phyloP scores from a whole-genome alignment of 1,139 yeast species.

The Nakaseomyces uthaithaninus region DNA sequence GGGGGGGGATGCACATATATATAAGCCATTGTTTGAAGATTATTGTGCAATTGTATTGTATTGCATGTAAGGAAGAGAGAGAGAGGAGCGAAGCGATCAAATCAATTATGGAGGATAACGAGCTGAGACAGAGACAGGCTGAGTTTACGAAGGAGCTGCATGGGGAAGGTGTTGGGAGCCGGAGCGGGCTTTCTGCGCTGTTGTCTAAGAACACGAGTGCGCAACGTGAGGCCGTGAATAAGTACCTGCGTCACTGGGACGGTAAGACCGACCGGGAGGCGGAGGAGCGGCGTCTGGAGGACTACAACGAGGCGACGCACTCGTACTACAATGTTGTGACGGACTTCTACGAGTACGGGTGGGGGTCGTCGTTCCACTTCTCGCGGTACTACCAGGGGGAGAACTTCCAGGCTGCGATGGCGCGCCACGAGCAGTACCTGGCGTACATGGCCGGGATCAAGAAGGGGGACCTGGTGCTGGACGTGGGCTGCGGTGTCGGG shows the following conservation, averaged over 20 bases:
- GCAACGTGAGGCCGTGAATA: constrained; percentile 73
- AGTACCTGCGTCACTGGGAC: constrained; percentile 96
- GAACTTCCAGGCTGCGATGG: constrained; percentile 88
- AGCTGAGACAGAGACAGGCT: constrained; percentile 37
- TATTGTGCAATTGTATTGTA: too few relatives aligned
- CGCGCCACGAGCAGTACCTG: constrained; percentile 94
- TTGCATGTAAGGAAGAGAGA: too few relatives aligned
- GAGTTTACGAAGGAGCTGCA: constrained; percentile 80
- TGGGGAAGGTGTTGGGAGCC: constrained; percentile 58
- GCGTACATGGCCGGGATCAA: constrained; percentile 78
- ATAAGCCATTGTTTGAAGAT: too few relatives aligned
- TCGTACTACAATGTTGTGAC: constrained; percentile 96
- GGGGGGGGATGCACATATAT: too few relatives aligned
- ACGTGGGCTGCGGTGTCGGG: constrained; percentile 99
- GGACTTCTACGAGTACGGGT: constrained; percentile 94
- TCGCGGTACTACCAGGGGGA: constrained; percentile 91
- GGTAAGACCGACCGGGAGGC: constrained; percentile 69
- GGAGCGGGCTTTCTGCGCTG: constrained; percentile 69
- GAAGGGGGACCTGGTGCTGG: constrained; percentile 80
- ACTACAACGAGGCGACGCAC: constrained; percentile 84
- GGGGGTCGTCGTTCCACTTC: constrained; percentile 99
- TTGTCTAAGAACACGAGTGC: constrained; percentile 71
- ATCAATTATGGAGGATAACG: constrained; percentile 14
- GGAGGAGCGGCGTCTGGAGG: constrained; percentile 66
- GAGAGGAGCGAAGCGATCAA: too few relatives aligned